Conservation (phyloP, 1,284 basidiomycete species). For the Trichosporon inkin region DNA sequence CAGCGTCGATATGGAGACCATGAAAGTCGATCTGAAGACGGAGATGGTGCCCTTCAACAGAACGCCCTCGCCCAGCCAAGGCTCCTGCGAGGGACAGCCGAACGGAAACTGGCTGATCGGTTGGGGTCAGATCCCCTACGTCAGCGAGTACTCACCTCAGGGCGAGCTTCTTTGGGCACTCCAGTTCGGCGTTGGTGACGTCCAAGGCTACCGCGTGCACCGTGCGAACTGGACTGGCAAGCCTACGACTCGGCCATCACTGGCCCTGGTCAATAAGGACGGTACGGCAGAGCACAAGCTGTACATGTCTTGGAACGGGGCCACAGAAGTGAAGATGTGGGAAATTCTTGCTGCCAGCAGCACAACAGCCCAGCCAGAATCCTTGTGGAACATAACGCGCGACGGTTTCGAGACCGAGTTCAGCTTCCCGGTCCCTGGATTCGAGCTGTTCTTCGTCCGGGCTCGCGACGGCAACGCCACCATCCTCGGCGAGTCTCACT, state of each 20-base stretch:
- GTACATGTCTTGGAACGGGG: slow-evolving; percentile 42
- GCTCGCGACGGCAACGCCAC: not conserved
- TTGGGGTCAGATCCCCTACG: slow-evolving; percentile 26
- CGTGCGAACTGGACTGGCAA: slow-evolving; percentile 31
- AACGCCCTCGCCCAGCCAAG: slow-evolving; percentile 30
- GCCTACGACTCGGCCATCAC: slow-evolving; percentile 27
- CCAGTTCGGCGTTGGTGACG: slow-evolving; percentile 34
- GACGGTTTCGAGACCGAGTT: slow-evolving; percentile 44
- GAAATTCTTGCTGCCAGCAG: slow-evolving; percentile 21
- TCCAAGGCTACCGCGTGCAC: slow-evolving; percentile 36
- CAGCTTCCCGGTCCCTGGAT: not conserved
- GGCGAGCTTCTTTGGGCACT: slow-evolving; percentile 33
- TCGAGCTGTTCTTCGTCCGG: not conserved
- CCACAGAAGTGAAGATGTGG: slow-evolving; percentile 35
- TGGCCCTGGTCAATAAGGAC: slow-evolving; percentile 16
- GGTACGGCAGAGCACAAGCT: slow-evolving; percentile 15
- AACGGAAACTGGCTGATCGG: slow-evolving; percentile 31
- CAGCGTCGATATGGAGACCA: slow-evolving; percentile 26
- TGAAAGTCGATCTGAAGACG: slow-evolving; percentile 24
- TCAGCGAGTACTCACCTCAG: slow-evolving; percentile 28
- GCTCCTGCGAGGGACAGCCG: slow-evolving; percentile 26
- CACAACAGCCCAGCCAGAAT: not conserved
- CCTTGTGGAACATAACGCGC: slow-evolving; percentile 18
- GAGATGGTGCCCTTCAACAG: slow-evolving; percentile 29
- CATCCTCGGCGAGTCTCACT: not conserved